Evolutionary conservation across 1,284 basidiomycete species (phyloP).

Genomic region (Fomitopsis pinicola): DNA sequence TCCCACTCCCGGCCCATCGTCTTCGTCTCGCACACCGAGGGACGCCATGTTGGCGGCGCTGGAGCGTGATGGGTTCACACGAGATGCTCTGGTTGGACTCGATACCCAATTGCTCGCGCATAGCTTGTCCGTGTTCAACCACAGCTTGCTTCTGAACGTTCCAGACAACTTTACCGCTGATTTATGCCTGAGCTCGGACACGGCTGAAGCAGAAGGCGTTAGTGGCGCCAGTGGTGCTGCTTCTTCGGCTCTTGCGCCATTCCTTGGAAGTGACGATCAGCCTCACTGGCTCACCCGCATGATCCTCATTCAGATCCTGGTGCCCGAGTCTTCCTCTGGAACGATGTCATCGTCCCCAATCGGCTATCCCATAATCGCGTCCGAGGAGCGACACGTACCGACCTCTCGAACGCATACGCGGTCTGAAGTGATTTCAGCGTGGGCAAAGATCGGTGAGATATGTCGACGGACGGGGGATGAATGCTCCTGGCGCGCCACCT

Average conservation of each 20-base stretch:
- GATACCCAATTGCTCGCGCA: constrained; percentile 54
- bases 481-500: constrained; percentile 71
- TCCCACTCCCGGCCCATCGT: neutral
- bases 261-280: constrained; percentile 64
- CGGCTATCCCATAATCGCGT: neutral
- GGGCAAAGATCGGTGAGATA: constrained; percentile 68
- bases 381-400: constrained; percentile 35
- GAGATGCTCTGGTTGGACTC: constrained; percentile 54
- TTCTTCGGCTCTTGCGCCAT: constrained; percentile 23
- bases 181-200: constrained; percentile 34
- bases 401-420: constrained; percentile 61
- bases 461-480: constrained; percentile 67
- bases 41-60: constrained; percentile 41
- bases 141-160: constrained; percentile 40
- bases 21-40: constrained; percentile 9
- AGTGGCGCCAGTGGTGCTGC: neutral
- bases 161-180: constrained; percentile 48
- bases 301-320: constrained; percentile 64
- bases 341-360: constrained; percentile 6
- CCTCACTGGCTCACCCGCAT: constrained; percentile 79
- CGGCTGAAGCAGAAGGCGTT: constrained; percentile 9
- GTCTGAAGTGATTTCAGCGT: constrained; percentile 65
- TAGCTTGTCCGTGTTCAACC: constrained; percentile 59
- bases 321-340: constrained; percentile 38
- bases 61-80: constrained; percentile 63